phyloP scores from a whole-genome alignment of 345 rosid genomes.

The Salix viminalis region DNA sequence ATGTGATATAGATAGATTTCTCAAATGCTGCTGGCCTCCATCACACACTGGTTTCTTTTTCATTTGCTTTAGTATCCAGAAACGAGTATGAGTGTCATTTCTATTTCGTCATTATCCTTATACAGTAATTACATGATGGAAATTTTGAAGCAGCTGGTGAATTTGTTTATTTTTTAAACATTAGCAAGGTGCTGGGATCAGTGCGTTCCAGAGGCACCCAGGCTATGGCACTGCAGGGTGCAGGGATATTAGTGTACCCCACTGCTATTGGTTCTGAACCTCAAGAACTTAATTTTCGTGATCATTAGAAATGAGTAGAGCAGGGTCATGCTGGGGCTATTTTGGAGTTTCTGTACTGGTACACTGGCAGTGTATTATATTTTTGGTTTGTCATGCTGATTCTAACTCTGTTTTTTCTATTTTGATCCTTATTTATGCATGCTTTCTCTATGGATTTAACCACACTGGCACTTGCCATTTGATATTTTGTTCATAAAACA shows the following conservation, averaged over 20 bases:
- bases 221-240: slow-evolving; percentile 85
- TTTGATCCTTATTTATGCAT: background rate
- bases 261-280: slow-evolving; percentile 97
- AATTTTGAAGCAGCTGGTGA: background rate
- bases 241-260: slow-evolving; percentile 85
- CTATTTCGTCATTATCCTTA: background rate
- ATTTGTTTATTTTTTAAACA: background rate
- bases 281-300: slow-evolving; percentile 87
- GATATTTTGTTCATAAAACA: background rate
- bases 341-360: slow-evolving; percentile 40
- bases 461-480: too few species aligned
- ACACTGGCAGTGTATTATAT: background rate
- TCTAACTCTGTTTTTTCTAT: background rate
- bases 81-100: too few species aligned
- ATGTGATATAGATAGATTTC: too few species aligned
- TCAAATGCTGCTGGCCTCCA: background rate
- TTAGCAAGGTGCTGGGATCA: slow-evolving; percentile 96
- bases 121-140: background rate
- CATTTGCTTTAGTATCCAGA: background rate
- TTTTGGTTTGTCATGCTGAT: background rate
- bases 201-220: slow-evolving; percentile 95
- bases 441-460: background rate
- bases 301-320: slow-evolving; percentile 93
- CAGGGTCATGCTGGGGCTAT: slow-evolving; percentile 99
- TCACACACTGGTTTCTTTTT: slow-evolving; percentile 2